These are phyloP conservation scores for Chlorella sp. DNA, from an alignment of 139 green algal species.

Conservation along the genomic window DNA sequence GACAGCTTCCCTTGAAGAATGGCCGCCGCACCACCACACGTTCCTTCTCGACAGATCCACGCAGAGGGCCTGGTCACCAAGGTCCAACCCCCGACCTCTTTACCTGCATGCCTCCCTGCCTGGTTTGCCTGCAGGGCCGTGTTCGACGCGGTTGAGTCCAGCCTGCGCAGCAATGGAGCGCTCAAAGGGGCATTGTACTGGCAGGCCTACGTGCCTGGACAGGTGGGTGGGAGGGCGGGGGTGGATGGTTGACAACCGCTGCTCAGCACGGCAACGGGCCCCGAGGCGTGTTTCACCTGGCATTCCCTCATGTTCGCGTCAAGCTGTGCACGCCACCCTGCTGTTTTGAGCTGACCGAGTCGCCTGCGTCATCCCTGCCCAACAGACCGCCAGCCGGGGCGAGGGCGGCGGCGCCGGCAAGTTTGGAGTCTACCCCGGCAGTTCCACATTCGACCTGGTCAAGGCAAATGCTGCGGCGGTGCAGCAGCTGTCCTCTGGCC, in stretches of 20 bases:
- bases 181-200: slow-evolving; percentile 41
- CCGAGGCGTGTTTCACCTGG: too few relatives aligned
- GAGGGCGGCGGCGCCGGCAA: slow-evolving; percentile 53
- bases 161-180: slow-evolving; percentile 13
- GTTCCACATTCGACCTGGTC: slow-evolving; percentile 28
- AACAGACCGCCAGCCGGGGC: slow-evolving; percentile 30
- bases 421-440: slow-evolving; percentile 50
- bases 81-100: too few relatives aligned
- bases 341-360: too few relatives aligned
- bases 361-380: not conserved
- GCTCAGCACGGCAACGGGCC: too few relatives aligned
- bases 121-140: not conserved
- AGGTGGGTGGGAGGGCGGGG: not conserved
- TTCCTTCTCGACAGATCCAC: too few relatives aligned
- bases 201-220: slow-evolving; percentile 24
- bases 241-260: too few relatives aligned
- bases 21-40: too few relatives aligned
- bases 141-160: slow-evolving; percentile 43
- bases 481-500: not conserved
- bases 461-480: slow-evolving; percentile 17
- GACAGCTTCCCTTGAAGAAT: too few relatives aligned
- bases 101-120: too few relatives aligned
- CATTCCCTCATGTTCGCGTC: too few relatives aligned
- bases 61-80: too few relatives aligned
- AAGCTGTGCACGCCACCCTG: too few relatives aligned